Evolutionary conservation across 1,284 basidiomycete species (phyloP), one percentile per base, ranked within the genome.

Genomic region (Fomes fomentarius): DNA sequence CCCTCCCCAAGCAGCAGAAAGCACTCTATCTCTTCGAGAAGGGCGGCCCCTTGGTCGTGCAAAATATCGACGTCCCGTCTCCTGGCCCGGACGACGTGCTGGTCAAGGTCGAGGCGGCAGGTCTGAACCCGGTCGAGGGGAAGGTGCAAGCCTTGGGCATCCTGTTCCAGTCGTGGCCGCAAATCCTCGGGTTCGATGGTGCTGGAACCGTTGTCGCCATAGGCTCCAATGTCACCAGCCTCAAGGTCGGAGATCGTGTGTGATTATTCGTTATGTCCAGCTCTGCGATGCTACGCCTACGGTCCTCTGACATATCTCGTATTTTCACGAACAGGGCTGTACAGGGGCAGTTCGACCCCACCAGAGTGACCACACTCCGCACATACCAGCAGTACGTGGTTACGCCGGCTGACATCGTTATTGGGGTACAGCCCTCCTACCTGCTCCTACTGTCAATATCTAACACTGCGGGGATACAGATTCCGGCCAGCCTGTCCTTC

Each of bases 131-230:
- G 1, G 62, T 74, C 5, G 77, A 80, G 55, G 73, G 70, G 66
- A 72, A 71, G 54, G 70, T 74, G n/a, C 76, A 71, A 12, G 69
- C 66, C 21, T 54, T 59, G 14, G 72, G 67, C 7, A n/a, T 68
- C 0, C 61, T 62, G 43, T 43, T 69, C 6, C 33, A 64, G 1
- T 49, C 66, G 4, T 79, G 70, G 53, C 78, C 79, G 1, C 66
- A 71, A 2, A 67, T 79, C 11, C 57, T 81, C 4, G 84, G 84
- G n/a, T 67, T 63, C 17, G 80, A 82, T 58, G 74, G 69, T 22
- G 68, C 70, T 10, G 80, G 79, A 5, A 58, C 68, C 0, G 72
- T 81, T 25, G 71, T 72, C 12, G 63, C 69, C 25, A 59, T 78
- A 28, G 77, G 76, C 1, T 63, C 66, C 19, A 71, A 66, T 3